Evolutionary conservation across 371 early-diverging fungal species (phyloP).

Genomic region (Mortierella sp.): DNA sequence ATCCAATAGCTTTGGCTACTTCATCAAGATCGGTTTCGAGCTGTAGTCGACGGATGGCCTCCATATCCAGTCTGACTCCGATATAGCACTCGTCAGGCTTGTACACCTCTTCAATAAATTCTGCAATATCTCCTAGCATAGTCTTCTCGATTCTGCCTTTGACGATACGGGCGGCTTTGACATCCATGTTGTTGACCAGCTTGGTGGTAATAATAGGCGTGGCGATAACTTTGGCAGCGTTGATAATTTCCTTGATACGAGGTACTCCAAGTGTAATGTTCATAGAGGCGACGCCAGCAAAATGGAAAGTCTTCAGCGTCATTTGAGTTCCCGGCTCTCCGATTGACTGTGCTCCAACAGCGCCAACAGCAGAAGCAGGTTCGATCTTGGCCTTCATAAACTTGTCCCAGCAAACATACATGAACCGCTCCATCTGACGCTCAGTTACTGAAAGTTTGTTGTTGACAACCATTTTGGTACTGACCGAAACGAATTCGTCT

Average conservation of each 20-base stretch:
- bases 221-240: constrained; percentile 91
- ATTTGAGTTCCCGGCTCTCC: constrained; percentile 99
- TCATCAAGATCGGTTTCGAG: constrained; percentile 85
- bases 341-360: constrained; percentile 98
- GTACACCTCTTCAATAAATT: constrained; percentile 94
- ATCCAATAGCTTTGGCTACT: constrained; percentile 83
- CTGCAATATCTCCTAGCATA: constrained; percentile 88
- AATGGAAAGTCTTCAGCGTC: constrained; percentile 99
- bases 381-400: constrained; percentile 93
- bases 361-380: constrained; percentile 91
- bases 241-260: constrained; percentile 98
- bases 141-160: constrained; percentile 96
- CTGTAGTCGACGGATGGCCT: constrained; percentile 76
- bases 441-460: constrained; percentile 82
- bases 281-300: constrained; percentile 99
- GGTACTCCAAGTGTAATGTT: constrained; percentile 99
- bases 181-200: constrained; percentile 75
- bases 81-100: constrained; percentile 82
- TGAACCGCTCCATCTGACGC: constrained; percentile 78
- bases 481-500: constrained; percentile 67
- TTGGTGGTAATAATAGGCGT: constrained; percentile 96
- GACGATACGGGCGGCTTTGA: constrained; percentile 91
- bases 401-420: constrained; percentile 84
- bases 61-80: constrained; percentile 83
- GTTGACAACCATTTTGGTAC: constrained; percentile 69